Evolutionary conservation across 352 stramenopile species (phyloP), one percentile per base, ranked within the genome.

Genomic region (Elongisporangium prolatum): DNA sequence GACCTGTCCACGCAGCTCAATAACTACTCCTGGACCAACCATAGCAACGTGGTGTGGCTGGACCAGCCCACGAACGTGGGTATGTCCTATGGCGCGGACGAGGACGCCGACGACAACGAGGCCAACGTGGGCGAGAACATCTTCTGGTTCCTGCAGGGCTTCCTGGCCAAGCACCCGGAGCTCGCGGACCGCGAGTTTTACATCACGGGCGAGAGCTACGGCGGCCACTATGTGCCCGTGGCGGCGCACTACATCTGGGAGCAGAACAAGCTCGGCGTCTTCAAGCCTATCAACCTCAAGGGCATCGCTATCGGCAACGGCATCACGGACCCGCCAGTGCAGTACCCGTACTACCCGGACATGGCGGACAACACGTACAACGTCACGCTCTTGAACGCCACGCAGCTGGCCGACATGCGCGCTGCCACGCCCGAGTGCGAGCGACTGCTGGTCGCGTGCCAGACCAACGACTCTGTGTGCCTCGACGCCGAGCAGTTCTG

Each of bases 281-380:
- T 34, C 20, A 21, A 62, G 18, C 48, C 63, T 40, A 81, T 87
- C 63, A 80, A 81, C 51, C 57, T 88, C 22, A 54, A 82, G 61
- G 77, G 77, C n/a, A 71, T 88, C 28, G 73, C 74, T 16, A 80
- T 88, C 50, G 77, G 77, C 38, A 88, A 88, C 50, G 77, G 77
- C 4, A 72, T 82, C 40, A 88, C 74, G 16, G 70, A 81, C 48
- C 71, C 75, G 2, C 48, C 70, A 3, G 58, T 77, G 20, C 75
- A 86, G 67, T 71, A 64, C 50, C 61, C 60, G 16, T 75, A 87
- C 53, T 71, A 67, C 1, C 48, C 74, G 10, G 79, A 91, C 50
- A 91, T 91, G 74, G 65, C 75, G 9, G 67, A 85, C 48, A 91
- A 91, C 57, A 49, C 62, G 22, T 90, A 90, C 72, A 90, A 88